A percentile compares a stretch with the other conserved stretches of the same genome.
These are phyloP conservation scores for Mucor circinelloides DNA, from an alignment of 371 early-diverging fungal genomes.

Conservation along the genomic window DNA sequence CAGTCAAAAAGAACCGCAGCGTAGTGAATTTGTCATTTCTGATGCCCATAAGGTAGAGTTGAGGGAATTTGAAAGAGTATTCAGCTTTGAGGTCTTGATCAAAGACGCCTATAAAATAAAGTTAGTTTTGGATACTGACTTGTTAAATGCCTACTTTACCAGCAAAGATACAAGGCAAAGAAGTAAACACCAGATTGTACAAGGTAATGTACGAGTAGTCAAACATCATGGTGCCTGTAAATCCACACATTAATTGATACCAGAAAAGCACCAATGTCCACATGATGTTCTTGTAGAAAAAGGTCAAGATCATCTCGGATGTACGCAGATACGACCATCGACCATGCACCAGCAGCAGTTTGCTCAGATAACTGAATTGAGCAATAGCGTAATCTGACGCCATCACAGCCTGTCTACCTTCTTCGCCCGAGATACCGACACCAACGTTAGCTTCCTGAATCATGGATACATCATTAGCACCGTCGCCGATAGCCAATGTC, in stretches of 20 bases:
- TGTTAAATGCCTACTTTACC: constrained; percentile 20
- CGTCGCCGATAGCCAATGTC: constrained; percentile 88
- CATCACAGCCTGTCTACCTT: constrained; percentile 91
- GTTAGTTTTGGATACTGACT: not conserved
- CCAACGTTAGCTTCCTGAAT: constrained; percentile 91
- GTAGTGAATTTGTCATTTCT: constrained; percentile 81
- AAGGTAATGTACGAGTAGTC: constrained; percentile 84
- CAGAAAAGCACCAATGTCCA: constrained; percentile 80
- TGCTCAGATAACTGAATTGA: constrained; percentile 77
- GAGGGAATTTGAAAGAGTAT: constrained; percentile 79
- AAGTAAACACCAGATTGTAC: constrained; percentile 80
- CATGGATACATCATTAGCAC: constrained; percentile 96
- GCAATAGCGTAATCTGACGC: constrained; percentile 90
- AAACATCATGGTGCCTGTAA: constrained; percentile 65
- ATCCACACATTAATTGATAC: constrained; percentile 77
- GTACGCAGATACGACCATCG: constrained; percentile 84
- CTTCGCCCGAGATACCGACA: constrained; percentile 92
- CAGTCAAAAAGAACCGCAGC: constrained; percentile 81
- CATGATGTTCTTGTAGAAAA: constrained; percentile 83
- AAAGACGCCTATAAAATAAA: constrained; percentile 58
- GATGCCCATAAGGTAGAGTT: constrained; percentile 87
- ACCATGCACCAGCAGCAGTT: constrained; percentile 81
- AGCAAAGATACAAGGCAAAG: constrained; percentile 70
- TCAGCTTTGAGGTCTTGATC: constrained; percentile 89
- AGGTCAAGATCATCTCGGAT: constrained; percentile 75